Percentiles rank a stretch among this genome's conserved stretches.
phyloP scores from a whole-genome alignment of 768 basidiomycete species.

The Panaeolus cyanescens region DNA sequence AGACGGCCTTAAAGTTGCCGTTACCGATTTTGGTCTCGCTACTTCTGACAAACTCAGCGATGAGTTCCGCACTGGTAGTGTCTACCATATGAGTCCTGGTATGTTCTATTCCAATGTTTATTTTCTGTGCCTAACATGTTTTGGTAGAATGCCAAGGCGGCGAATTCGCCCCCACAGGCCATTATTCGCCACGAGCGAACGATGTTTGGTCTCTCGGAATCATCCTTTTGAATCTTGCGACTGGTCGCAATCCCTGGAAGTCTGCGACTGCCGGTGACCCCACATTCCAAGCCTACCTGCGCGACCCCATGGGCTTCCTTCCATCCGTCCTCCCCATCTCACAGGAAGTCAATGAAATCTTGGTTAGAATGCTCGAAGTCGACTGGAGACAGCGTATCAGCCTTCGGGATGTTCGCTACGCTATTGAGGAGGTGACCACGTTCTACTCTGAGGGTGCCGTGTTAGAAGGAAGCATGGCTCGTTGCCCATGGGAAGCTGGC shows the following conservation, averaged over 20 bases:
- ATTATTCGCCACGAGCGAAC: slow-evolving; percentile 87
- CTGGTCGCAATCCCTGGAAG: slow-evolving; percentile 98
- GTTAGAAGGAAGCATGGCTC: slow-evolving; percentile 77
- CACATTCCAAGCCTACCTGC: slow-evolving; percentile 91
- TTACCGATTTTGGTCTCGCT: slow-evolving; percentile 96
- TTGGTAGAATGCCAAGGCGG: slow-evolving; percentile 89
- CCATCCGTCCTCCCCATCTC: slow-evolving; percentile 88
- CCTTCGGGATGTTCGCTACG: slow-evolving; percentile 50
- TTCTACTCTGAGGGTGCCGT: slow-evolving; percentile 75
- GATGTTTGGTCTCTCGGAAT: slow-evolving; percentile 98
- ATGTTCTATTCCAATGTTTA: slow-evolving; percentile 21
- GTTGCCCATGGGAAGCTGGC: slow-evolving; percentile 73
- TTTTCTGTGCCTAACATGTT: slow-evolving; percentile 5
- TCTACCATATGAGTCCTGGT: slow-evolving; percentile 98
- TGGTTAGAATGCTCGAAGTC: slow-evolving; percentile 78
- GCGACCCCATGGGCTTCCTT: slow-evolving; percentile 79
- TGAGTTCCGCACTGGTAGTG: slow-evolving; percentile 94
- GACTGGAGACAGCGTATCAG: slow-evolving; percentile 46
- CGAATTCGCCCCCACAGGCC: slow-evolving; percentile 65
- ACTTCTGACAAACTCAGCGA: slow-evolving; percentile 86
- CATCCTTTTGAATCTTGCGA: slow-evolving; percentile 94
- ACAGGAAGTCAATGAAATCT: slow-evolving; percentile 69
- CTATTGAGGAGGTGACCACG: slow-evolving; percentile 53
- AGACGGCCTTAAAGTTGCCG: slow-evolving; percentile 77
- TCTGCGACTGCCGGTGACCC: slow-evolving; percentile 87